A percentile compares a stretch with the other conserved stretches of the same genome.
Conservation (phyloP, 2,329 filamentous ascomycete genomes). For the Lachnellula occidentalis region DNA sequence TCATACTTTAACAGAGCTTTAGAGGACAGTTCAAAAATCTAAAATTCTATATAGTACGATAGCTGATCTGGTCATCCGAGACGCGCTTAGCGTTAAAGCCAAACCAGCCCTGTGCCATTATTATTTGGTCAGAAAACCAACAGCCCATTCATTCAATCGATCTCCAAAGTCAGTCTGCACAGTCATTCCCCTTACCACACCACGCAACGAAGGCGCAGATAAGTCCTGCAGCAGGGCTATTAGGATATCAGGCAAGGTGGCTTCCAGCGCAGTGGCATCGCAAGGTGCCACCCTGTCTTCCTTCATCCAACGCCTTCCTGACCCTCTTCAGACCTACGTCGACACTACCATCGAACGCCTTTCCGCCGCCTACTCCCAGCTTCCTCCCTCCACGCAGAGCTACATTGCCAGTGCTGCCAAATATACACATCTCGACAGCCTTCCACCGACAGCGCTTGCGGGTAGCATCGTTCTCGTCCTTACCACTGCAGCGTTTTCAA, state of each 20-base stretch:
- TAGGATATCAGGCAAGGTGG: constrained; percentile 30
- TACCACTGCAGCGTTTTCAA: constrained; percentile 25
- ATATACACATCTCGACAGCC: constrained; percentile 26
- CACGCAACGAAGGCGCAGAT: constrained; percentile 9
- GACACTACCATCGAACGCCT: constrained; percentile 47
- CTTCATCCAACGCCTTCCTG: constrained; percentile 52
- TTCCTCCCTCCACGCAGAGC: constrained; percentile 24
- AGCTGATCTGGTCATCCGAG: too few relatives aligned
- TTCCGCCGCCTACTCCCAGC: constrained; percentile 37
- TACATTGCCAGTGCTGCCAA: constrained; percentile 26
- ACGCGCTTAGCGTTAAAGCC: neutral
- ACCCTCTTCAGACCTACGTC: constrained; percentile 47
- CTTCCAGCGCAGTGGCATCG: constrained; percentile 46
- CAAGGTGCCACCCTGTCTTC: constrained; percentile 49
- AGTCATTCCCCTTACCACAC: neutral
- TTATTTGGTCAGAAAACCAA: neutral
- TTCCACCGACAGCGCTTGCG: constrained; percentile 22
- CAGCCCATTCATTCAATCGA: too few relatives aligned
- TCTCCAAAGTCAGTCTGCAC: constrained; percentile 1
- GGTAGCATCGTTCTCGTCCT: constrained; percentile 24
- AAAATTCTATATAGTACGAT: too few relatives aligned
- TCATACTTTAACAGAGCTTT: too few relatives aligned
- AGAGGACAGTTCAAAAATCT: too few relatives aligned
- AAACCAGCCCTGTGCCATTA: neutral
- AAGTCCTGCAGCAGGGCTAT: constrained; percentile 15